Conservation (phyloP, 495 filamentous ascomycete genomes). For the Rhizodiscina lignyota region DNA sequence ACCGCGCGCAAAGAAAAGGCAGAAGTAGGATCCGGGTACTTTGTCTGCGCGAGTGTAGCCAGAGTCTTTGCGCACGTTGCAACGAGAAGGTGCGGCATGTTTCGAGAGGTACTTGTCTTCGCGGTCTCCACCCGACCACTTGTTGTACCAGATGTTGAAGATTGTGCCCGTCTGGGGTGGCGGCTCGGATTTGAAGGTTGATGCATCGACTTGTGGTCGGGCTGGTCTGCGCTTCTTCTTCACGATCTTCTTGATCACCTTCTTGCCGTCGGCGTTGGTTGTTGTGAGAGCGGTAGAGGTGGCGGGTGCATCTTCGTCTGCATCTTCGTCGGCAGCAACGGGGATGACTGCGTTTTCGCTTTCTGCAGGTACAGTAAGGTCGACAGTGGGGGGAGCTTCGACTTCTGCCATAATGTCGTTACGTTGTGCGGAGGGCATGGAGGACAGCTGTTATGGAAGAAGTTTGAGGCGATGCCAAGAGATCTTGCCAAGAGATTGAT, state of each 20-base stretch:
- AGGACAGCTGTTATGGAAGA: no score
- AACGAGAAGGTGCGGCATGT: conserved; percentile 54
- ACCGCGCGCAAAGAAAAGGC: conserved; percentile 75
- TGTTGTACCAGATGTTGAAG: conserved; percentile 88
- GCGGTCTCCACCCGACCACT: conserved; percentile 86
- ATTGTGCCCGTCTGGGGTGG: conserved; percentile 82
- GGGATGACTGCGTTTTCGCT: no score
- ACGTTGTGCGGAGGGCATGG: no score
- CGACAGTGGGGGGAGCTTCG: no score
- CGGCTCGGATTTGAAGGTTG: conserved; percentile 60
- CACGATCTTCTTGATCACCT: conserved; percentile 37
- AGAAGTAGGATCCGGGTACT: conserved; percentile 69
- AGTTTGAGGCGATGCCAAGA: no score
- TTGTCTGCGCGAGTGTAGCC: conserved; percentile 86
- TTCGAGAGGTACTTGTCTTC: conserved; percentile 80
- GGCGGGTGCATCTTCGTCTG: no score
- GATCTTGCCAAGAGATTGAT: no score
- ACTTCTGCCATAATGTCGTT: no score
- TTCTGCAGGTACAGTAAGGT: no score
- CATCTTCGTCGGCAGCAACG: no score
- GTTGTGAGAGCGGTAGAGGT: conserved; percentile 1
- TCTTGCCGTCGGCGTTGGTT: conserved; percentile 35
- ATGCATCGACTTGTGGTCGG: conserved; percentile 64
- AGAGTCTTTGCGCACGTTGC: conserved; percentile 63
- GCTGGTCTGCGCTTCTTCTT: conserved; percentile 56